Evolutionary conservation across 129 eudicot genomes (phyloP).

Genomic region (Lactuca sativa): DNA sequence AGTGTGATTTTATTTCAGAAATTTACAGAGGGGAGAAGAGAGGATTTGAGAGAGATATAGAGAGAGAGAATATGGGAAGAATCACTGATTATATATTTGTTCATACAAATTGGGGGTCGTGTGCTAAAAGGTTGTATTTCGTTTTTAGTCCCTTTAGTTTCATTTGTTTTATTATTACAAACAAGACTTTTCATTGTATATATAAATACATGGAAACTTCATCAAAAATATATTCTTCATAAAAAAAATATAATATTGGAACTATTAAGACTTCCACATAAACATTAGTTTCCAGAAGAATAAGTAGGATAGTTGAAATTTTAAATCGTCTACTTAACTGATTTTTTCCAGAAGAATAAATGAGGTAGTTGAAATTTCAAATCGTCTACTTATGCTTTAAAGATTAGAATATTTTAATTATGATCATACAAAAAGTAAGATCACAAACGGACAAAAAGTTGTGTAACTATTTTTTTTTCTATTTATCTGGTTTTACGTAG

Average conservation of each 20-base stretch:
- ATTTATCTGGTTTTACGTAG: too few species aligned
- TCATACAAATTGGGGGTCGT: conserved; percentile 8
- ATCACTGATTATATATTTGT: conserved; percentile 1
- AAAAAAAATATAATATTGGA: too few species aligned
- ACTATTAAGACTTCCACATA: background rate
- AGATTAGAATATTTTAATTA: too few species aligned
- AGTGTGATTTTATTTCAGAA: background rate
- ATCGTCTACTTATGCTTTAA: too few species aligned
- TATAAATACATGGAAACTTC: too few species aligned
- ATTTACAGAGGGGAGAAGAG: background rate
- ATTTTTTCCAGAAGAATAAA: too few species aligned
- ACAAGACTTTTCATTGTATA: background rate
- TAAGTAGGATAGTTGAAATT: background rate
- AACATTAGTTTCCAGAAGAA: background rate
- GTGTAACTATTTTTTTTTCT: too few species aligned
- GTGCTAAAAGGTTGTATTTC: conserved; percentile 1
- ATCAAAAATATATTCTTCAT: background rate
- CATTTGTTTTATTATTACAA: background rate
- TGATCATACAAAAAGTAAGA: too few species aligned
- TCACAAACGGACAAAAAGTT: too few species aligned
- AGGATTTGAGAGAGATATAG: conserved; percentile 2
- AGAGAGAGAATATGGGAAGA: conserved; percentile 21
- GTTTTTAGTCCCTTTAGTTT: conserved; percentile 3
- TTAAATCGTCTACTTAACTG: too few species aligned
- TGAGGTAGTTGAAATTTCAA: background rate